phyloP scores from a whole-genome alignment of 805 yeast genomes.

The Tetrapisispora arboricola region DNA sequence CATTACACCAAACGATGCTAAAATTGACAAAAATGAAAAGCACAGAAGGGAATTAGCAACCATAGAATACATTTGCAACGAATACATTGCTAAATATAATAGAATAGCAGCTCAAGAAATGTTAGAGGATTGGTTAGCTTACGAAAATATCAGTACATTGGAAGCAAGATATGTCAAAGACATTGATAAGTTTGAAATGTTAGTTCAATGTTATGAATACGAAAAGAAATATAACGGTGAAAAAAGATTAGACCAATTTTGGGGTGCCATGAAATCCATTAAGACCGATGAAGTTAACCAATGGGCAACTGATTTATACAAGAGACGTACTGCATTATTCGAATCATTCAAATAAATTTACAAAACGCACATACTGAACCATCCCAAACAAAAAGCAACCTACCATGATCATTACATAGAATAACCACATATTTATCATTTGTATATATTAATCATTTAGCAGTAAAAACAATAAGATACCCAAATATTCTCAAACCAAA shows the following conservation, averaged over 20 bases:
- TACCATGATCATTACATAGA: no score
- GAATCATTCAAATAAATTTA: not conserved
- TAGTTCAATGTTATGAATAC: constrained; percentile 74
- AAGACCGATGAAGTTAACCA: constrained; percentile 60
- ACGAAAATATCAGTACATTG: constrained; percentile 68
- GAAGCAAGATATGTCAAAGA: constrained; percentile 92
- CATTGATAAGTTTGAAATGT: constrained; percentile 83
- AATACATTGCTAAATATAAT: constrained; percentile 58
- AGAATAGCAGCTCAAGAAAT: constrained; percentile 52
- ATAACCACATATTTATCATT: no score
- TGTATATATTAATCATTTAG: no score
- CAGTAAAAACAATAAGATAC: no score
- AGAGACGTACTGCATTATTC: constrained; percentile 4
- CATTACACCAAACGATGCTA: constrained; percentile 68
- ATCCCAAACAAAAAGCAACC: no score
- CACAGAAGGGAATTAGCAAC: constrained; percentile 71
- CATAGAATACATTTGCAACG: constrained; percentile 50
- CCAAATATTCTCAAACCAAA: no score
- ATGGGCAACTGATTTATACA: constrained; percentile 49
- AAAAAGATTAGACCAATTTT: constrained; percentile 60
- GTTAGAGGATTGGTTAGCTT: constrained; percentile 70
- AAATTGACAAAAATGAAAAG: constrained; percentile 65
- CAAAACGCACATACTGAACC: not conserved
- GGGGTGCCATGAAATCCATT: constrained; percentile 48
- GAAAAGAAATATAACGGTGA: constrained; percentile 53